phyloP scores from a whole-genome alignment of 208 protist genomes.

The Trypanosomatidae sp. region DNA sequence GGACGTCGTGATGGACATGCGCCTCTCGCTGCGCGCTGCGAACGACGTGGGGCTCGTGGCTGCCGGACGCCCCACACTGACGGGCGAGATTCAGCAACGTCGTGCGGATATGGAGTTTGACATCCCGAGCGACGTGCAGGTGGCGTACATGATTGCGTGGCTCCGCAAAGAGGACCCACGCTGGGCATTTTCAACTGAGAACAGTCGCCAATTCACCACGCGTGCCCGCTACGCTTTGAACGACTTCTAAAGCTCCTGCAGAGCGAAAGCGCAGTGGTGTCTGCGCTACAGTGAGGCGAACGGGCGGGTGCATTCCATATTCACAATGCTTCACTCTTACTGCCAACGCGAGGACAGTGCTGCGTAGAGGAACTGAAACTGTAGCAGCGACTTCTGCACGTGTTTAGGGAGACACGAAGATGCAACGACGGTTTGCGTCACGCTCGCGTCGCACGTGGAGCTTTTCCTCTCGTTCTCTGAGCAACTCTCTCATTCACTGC shows the following conservation, averaged over 20 bases:
- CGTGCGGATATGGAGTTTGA: constrained; percentile 90
- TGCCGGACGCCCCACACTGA: constrained; percentile 74
- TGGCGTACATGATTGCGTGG: constrained; percentile 93
- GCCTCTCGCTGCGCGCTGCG: constrained; percentile 74
- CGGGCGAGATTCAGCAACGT: constrained; percentile 81
- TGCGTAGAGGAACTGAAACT: not conserved
- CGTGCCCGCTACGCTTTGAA: constrained; percentile 81
- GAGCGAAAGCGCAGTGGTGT: not conserved
- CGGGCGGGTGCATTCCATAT: not conserved
- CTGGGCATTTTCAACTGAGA: constrained; percentile 91
- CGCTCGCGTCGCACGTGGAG: not conserved
- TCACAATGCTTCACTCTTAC: not conserved
- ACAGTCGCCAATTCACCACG: constrained; percentile 85
- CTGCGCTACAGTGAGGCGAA: not conserved
- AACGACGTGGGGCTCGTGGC: constrained; percentile 85
- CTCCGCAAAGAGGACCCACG: constrained; percentile 91
- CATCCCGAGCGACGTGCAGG: constrained; percentile 76
- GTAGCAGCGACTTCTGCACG: not conserved
- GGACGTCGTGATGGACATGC: constrained; percentile 84
- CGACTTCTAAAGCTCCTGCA: constrained; percentile 58
- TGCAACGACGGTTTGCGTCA: not conserved
- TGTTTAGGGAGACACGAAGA: not conserved
- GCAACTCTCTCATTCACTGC: not conserved
- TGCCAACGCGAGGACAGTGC: not conserved
- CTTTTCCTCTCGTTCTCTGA: not conserved